A percentile compares a stretch with the other conserved stretches of the same genome.
Conservation (phyloP, 2,329 filamentous ascomycete species). For the Paracamarosporium sp. region DNA sequence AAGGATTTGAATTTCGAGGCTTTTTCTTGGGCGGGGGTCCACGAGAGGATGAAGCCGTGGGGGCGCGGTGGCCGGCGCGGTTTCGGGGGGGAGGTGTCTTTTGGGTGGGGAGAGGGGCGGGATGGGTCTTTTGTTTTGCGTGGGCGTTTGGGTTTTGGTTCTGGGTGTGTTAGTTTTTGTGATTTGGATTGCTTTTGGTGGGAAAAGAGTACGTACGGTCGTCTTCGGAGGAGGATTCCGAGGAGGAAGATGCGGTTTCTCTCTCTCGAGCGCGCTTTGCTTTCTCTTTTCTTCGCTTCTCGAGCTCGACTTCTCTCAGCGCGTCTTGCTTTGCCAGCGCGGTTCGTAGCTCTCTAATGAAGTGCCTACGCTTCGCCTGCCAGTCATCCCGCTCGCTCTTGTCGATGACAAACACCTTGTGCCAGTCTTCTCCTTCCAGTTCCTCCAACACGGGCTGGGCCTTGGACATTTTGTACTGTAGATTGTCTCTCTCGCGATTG, state of each 20-base stretch:
- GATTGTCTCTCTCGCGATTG: constrained; percentile 71
- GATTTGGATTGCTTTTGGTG: neutral
- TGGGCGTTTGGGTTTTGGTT: constrained; percentile 36
- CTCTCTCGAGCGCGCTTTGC: constrained; percentile 51
- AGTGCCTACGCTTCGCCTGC: constrained; percentile 83
- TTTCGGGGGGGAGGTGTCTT: constrained; percentile 17
- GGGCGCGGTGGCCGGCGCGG: constrained; percentile 40
- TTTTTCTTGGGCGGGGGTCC: constrained; percentile 37
- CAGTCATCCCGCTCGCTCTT: constrained; percentile 81
- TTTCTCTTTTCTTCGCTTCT: constrained; percentile 77
- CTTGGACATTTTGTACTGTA: constrained; percentile 71
- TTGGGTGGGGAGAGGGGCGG: neutral
- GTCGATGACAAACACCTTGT: constrained; percentile 88
- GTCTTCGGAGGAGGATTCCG: constrained; percentile 53
- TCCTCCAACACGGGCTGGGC: constrained; percentile 77
- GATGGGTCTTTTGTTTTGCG: neutral
- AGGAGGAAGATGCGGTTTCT: constrained; percentile 60
- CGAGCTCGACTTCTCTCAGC: constrained; percentile 86
- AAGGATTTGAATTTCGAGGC: constrained; percentile 82
- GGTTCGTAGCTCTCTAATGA: constrained; percentile 80
- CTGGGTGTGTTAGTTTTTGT: constrained; percentile 39
- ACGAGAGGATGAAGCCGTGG: constrained; percentile 39
- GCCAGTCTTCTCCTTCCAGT: constrained; percentile 89
- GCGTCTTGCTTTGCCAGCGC: constrained; percentile 86
- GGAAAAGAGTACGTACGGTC: constrained; percentile 17